Conservation (phyloP, 2,329 filamentous ascomycete species). For the Thermomyces lanuginosus region DNA sequence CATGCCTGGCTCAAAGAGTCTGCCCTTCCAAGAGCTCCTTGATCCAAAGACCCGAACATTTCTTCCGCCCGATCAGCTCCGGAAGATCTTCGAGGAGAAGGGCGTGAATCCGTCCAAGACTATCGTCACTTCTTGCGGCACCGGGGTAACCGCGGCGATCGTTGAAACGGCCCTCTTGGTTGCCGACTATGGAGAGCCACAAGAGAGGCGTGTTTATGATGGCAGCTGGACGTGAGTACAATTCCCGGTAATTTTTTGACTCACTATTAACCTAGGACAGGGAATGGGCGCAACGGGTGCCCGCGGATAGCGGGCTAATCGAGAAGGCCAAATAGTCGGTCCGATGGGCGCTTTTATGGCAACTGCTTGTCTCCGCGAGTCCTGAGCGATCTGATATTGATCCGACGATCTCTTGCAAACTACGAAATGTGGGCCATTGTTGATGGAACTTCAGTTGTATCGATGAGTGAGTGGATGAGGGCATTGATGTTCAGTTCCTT, state of each 20-base stretch:
- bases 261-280: conserved; percentile 12
- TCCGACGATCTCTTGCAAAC: not conserved
- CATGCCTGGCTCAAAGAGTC: conserved; percentile 70
- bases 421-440: too few relatives aligned
- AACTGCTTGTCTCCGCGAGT: not conserved
- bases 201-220: conserved; percentile 68
- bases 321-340: conserved; percentile 15
- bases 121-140: conserved; percentile 79
- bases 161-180: conserved; percentile 74
- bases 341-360: conserved; percentile 1
- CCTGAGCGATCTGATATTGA: too few relatives aligned
- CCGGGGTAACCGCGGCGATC: conserved; percentile 81
- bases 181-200: conserved; percentile 53
- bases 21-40: conserved; percentile 65
- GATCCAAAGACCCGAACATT: conserved; percentile 72
- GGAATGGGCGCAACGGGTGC: conserved; percentile 37
- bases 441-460: too few relatives aligned
- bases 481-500: too few relatives aligned
- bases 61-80: conserved; percentile 53
- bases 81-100: conserved; percentile 60
- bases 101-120: conserved; percentile 64
- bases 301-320: conserved; percentile 31
- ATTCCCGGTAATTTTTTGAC: not conserved
- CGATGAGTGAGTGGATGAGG: too few relatives aligned
- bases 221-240: conserved; percentile 86